These are phyloP conservation scores for Mycosphaerella sp. DNA, from an alignment of 2,329 filamentous ascomycete species.

Conservation along the genomic window DNA sequence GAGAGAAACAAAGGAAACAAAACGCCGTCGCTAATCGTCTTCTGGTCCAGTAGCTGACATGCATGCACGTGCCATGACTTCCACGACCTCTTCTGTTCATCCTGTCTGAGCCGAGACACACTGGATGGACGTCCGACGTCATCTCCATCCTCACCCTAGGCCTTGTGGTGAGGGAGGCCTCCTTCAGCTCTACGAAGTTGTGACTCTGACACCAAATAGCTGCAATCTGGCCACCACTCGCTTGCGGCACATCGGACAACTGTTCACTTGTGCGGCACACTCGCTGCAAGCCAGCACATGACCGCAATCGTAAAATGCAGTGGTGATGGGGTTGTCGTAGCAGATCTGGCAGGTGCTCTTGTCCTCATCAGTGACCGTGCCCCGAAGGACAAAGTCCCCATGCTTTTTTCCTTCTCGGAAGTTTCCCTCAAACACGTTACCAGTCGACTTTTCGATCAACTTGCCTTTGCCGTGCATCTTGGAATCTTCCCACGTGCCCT, in stretches of 20 bases:
- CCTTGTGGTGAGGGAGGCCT: background rate
- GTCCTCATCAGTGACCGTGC: conserved; percentile 56
- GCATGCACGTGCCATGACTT: too few relatives aligned
- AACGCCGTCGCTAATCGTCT: too few relatives aligned
- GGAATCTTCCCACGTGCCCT: conserved; percentile 56
- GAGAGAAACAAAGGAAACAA: too few relatives aligned
- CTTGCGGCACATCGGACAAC: conserved; percentile 56
- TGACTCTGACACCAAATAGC: conserved; percentile 39
- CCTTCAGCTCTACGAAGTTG: background rate
- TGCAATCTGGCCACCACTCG: conserved; percentile 52
- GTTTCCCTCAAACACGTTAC: conserved; percentile 56
- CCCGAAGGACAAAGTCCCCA: conserved; percentile 56
- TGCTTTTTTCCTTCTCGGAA: conserved; percentile 56
- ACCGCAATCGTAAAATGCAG: conserved; percentile 57
- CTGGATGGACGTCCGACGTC: too few relatives aligned
- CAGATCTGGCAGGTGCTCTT: conserved; percentile 56
- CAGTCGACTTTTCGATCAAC: conserved; percentile 50
- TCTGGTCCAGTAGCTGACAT: too few relatives aligned
- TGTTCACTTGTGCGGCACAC: conserved; percentile 54
- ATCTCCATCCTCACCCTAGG: too few relatives aligned
- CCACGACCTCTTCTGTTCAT: too few relatives aligned
- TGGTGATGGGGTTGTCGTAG: conserved; percentile 54
- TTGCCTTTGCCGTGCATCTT: conserved; percentile 54
- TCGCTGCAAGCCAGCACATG: conserved; percentile 55
- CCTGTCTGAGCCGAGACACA: too few relatives aligned